These are phyloP conservation scores for Sphaerobolus stellatus DNA, from an alignment of 1,284 basidiomycete species.

Conservation along the genomic window DNA sequence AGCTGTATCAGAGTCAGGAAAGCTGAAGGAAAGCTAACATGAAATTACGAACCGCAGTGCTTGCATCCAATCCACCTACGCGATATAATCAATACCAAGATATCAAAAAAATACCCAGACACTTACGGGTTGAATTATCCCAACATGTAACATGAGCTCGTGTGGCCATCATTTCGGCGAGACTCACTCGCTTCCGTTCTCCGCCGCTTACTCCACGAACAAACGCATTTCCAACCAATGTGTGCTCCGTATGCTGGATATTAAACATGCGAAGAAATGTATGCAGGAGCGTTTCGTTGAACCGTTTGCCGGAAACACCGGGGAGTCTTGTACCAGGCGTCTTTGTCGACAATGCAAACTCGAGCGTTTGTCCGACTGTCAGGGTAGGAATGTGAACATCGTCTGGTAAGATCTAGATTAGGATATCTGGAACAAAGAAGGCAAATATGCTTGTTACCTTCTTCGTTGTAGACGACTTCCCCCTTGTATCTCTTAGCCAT, in stretches of 20 bases:
- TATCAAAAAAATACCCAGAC: too few species aligned
- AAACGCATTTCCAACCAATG: slow-evolving; percentile 51
- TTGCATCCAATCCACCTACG: slow-evolving; percentile 24
- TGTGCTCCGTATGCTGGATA: slow-evolving; percentile 56
- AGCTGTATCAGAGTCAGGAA: slow-evolving; percentile 37
- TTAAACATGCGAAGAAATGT: slow-evolving; percentile 57
- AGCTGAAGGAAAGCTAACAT: slow-evolving; percentile 32
- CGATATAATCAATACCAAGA: too few species aligned
- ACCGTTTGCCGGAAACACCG: slow-evolving; percentile 42
- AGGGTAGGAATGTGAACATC: slow-evolving; percentile 62
- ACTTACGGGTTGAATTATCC: slow-evolving; percentile 56
- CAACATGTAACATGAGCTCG: slow-evolving; percentile 35
- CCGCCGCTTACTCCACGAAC: slow-evolving; percentile 60
- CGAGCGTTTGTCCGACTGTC: slow-evolving; percentile 54
- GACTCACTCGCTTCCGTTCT: slow-evolving; percentile 59
- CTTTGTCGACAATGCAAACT: slow-evolving; percentile 50
- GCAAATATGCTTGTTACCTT: slow-evolving; percentile 20
- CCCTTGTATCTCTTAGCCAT: slow-evolving; percentile 68
- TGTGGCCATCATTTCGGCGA: slow-evolving; percentile 52
- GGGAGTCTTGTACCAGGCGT: slow-evolving; percentile 49
- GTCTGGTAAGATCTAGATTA: slow-evolving; percentile 22
- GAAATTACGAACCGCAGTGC: slow-evolving; percentile 45
- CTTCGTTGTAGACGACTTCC: slow-evolving; percentile 79
- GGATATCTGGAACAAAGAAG: too few species aligned
- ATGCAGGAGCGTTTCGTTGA: slow-evolving; percentile 49